phyloP scores from a whole-genome alignment of 2,329 filamentous ascomycete genomes.

The Diaporthe aspalathi region DNA sequence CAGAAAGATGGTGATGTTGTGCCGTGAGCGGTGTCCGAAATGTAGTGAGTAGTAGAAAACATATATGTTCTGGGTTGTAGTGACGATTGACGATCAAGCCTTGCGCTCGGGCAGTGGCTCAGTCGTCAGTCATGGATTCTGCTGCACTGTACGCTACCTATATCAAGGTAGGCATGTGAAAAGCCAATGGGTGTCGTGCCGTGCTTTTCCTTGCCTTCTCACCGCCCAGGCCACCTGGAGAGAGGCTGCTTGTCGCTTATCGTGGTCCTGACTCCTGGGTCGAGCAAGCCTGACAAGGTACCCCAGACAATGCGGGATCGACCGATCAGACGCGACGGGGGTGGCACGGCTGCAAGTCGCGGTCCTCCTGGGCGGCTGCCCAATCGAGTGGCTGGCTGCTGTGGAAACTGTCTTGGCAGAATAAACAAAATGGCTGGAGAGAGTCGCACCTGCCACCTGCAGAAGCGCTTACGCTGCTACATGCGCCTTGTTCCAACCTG shows the following conservation, averaged over 20 bases:
- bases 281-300: constrained; percentile 16
- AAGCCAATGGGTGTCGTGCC: not conserved
- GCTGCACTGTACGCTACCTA: not conserved
- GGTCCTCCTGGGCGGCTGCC: constrained; percentile 5
- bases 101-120: too few relatives aligned
- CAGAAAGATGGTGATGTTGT: not conserved
- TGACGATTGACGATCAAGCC: not conserved
- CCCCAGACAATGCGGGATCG: constrained; percentile 19
- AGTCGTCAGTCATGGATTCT: not conserved
- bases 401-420: constrained; percentile 31
- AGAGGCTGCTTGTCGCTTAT: constrained; percentile 19
- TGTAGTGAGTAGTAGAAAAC: not conserved
- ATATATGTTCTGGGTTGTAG: not conserved
- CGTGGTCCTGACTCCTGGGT: not conserved
- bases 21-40: too few relatives aligned
- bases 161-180: not conserved
- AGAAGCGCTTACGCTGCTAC: constrained; percentile 8
- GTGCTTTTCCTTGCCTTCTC: not conserved
- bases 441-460: constrained; percentile 29
- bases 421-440: constrained; percentile 35
- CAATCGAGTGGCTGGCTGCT: constrained; percentile 33
- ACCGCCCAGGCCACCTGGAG: not conserved
- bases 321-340: constrained; percentile 24
- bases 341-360: constrained; percentile 32
- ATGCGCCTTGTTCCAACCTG: constrained; percentile 19